Base-by-base conservation (phyloP, 352 stramenopile species). In the Globisporangium abappressorium region DNA sequence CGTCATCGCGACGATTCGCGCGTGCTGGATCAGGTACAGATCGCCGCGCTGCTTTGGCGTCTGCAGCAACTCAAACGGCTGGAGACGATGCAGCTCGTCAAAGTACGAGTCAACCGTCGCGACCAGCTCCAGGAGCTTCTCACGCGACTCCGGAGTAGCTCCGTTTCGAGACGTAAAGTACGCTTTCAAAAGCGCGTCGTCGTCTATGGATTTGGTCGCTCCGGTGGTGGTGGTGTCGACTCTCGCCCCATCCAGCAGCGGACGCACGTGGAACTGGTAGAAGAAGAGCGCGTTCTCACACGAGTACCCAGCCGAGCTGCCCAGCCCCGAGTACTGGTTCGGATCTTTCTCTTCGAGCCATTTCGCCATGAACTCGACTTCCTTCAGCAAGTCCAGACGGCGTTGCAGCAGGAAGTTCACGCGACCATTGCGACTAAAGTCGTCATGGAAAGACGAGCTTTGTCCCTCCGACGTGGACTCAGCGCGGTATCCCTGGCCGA, bases 271-370 rank as follows among this genome's bases (percentile, higher is more conserved):
- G 65, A 95, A 90, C 46, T 92, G 78, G 70, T 98, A 92, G 73
- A 99, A 99, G 75, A 98, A 97, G 18, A 89, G 78, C 8, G 97
- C 95, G 24, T 97, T 99, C 78, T 99, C 97, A 64, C 97, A 99
- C 30, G 97, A 99, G 78, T 99, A 99, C 3, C 85, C 92, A 70
- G 85, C 70, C 63, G 84, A 91, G 51, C 86, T 73, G 66, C 76
- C 71, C 66, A 91, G 75, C 20, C 93, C 89, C 7, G 79, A 64
- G 69, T 79, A 69, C 72, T 60, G 75, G 33, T 62, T 78, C 51
- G 87, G 68, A 43, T 74, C 74, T 26, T 77, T 76, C 3, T 60
- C 33, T 33, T 90, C 88, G 30, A 99, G 79, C 69, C 90, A 94
- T 64, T 95, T 80, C 1, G 93, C 97, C 57, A 99, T 84, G 62